These are phyloP conservation scores for Phytophthora cryptogea DNA, from an alignment of 352 stramenopile genomes.

Conservation along the genomic window DNA sequence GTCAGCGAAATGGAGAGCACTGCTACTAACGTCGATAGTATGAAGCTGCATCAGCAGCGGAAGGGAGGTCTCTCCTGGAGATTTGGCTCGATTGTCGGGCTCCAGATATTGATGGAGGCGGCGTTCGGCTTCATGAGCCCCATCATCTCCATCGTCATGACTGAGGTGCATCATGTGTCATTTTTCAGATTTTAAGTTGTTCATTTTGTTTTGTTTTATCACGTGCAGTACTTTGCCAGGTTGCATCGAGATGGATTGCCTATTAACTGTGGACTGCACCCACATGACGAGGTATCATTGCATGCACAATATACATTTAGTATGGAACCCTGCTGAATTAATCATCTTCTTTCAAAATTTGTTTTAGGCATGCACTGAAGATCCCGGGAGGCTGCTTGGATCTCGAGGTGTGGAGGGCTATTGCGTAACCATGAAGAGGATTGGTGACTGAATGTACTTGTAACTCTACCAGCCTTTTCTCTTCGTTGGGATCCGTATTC, in stretches of 20 bases:
- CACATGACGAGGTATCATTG: constrained; percentile 41
- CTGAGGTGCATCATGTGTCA: constrained; percentile 42
- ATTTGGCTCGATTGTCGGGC: constrained; percentile 52
- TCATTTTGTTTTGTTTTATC: background rate
- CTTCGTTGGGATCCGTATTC: constrained; percentile 53
- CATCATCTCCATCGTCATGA: constrained; percentile 73
- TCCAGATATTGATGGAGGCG: constrained; percentile 61
- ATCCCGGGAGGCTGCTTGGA: constrained; percentile 69
- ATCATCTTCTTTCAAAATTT: background rate
- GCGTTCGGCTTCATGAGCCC: constrained; percentile 75
- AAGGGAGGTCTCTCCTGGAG: constrained; percentile 35
- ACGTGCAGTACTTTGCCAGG: constrained; percentile 73
- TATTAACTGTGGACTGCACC: constrained; percentile 67
- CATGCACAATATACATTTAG: background rate
- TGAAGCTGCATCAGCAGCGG: constrained; percentile 2
- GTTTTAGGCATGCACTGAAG: constrained; percentile 52
- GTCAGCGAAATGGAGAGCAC: constrained; percentile 16
- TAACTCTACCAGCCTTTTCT: constrained; percentile 55
- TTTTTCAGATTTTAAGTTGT: background rate
- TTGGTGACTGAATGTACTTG: background rate
- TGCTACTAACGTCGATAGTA: background rate
- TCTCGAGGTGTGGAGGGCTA: constrained; percentile 48
- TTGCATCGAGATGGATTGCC: constrained; percentile 47
- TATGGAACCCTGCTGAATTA: background rate
- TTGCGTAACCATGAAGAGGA: background rate